Conservation (phyloP, 2,329 filamentous ascomycete genomes). For the Catunica adiposa region DNA sequence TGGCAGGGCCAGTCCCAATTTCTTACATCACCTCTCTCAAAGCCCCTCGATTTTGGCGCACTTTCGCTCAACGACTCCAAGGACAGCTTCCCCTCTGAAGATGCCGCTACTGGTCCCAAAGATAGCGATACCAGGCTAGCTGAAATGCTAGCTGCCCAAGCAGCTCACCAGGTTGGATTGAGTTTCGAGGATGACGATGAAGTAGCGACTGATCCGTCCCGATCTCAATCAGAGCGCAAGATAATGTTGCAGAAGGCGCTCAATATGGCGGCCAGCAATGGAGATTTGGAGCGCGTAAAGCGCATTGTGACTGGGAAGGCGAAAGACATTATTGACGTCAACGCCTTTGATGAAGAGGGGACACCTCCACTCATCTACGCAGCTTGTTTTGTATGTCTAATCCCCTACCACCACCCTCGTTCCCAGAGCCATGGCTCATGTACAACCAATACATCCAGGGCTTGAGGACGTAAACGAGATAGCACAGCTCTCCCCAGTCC, state of each 20-base stretch:
- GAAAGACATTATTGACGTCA: conserved; percentile 62
- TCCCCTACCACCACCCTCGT: background rate
- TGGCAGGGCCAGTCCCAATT: conserved; percentile 99
- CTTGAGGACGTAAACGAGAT: background rate
- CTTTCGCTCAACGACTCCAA: conserved; percentile 61
- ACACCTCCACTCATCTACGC: conserved; percentile 95
- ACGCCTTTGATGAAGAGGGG: conserved; percentile 81
- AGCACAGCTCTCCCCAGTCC: background rate
- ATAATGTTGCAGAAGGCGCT: conserved; percentile 71
- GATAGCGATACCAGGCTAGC: conserved; percentile 80
- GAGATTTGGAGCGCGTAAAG: conserved; percentile 66
- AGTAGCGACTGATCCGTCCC: conserved; percentile 55
- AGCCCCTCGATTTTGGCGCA: conserved; percentile 66
- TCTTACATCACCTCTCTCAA: conserved; percentile 70
- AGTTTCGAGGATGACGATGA: conserved; percentile 65
- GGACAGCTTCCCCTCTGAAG: conserved; percentile 46
- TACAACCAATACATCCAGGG: background rate
- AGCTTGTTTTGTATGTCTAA: conserved; percentile 68
- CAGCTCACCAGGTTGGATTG: conserved; percentile 61
- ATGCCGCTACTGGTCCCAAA: conserved; percentile 34
- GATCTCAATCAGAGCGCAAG: conserved; percentile 62
- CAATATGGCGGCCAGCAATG: conserved; percentile 93
- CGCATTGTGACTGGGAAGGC: conserved; percentile 60
- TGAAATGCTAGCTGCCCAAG: conserved; percentile 90
- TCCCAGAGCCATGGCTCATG: background rate